A percentile compares a stretch with the other conserved stretches of the same genome.
phyloP scores from a whole-genome alignment of 768 basidiomycete species.

The Tulasnella sp. region DNA sequence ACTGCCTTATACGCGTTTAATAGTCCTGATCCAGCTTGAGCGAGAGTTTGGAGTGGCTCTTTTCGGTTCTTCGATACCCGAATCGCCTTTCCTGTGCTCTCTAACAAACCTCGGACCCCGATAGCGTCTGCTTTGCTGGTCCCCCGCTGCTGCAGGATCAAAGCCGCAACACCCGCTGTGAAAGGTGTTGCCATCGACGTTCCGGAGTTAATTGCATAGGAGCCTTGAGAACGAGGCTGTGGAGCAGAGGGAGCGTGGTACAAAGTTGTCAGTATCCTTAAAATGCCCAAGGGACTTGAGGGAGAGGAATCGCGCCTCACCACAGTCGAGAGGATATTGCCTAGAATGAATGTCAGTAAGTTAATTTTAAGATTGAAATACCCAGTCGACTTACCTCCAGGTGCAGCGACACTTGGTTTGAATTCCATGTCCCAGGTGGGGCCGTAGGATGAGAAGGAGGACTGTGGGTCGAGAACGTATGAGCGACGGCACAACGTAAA shows the following conservation, averaged over 20 bases:
- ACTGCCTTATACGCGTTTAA: slow-evolving; percentile 39
- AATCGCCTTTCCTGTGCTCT: slow-evolving; percentile 29
- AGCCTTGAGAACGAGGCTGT: slow-evolving; percentile 25
- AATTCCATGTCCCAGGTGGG: slow-evolving; percentile 37
- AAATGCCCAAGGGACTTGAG: not conserved
- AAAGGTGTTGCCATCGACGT: slow-evolving; percentile 31
- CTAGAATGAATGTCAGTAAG: not conserved
- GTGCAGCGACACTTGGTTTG: slow-evolving; percentile 35
- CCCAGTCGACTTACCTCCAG: slow-evolving; percentile 27
- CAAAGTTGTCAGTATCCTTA: not conserved
- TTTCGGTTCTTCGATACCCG: slow-evolving; percentile 19
- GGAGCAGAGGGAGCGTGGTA: not conserved
- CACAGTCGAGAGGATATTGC: slow-evolving; percentile 30
- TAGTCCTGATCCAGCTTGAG: slow-evolving; percentile 31
- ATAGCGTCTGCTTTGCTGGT: not conserved
- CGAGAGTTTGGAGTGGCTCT: slow-evolving; percentile 28
- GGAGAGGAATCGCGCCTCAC: not conserved
- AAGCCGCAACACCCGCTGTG: slow-evolving; percentile 30
- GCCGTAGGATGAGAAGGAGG: slow-evolving; percentile 35
- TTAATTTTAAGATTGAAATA: slow-evolving; percentile 6
- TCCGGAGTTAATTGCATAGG: slow-evolving; percentile 23
- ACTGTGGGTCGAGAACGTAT: slow-evolving; percentile 6
- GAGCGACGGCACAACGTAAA: not conserved
- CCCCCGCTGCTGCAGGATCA: slow-evolving; percentile 26
- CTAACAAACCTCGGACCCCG: slow-evolving; percentile 16